Evolutionary conservation across 2,329 filamentous ascomycete genomes (phyloP), one percentile per base, ranked within the genome.

Genomic region (Ophiobolus disseminans): DNA sequence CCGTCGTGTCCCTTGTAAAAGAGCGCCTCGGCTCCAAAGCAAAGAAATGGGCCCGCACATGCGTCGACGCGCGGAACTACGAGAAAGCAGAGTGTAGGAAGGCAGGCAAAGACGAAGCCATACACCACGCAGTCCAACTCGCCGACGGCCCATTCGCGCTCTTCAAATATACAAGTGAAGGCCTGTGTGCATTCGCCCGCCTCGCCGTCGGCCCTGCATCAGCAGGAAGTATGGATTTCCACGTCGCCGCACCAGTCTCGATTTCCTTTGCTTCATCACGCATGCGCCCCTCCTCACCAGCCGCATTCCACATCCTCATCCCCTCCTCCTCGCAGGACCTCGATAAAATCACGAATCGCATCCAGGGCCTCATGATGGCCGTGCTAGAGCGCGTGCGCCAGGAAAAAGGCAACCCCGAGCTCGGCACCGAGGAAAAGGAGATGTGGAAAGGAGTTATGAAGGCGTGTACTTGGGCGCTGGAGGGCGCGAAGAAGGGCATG

Each of bases 311-410:
- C 38, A 25, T 72, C 16, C 40, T 68, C 1, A 26, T 70, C 14
- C 64, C 67, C 1, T 35, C 50, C 2, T 16, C 40, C 0, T 41
- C 40, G 0, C 49, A 62, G 6, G 48, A 53, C 14, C 30, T 48
- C 2, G 58, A 61, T 1, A 66, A 58, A 19, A 48, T 66, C 4
- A 67, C 60, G 3, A 53, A 48, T 19, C 45, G 57, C 10, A 56
- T 68, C 2, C 68, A 68, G 14, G 68, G 66, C 11, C 55, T 61
- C 1, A 66, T 72, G 62, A 68, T 68, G 60, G 66, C 53, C 3
- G 66, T 70, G 3, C 53, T 72, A 2, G 61, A 66, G 42, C 52
- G 59, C 6, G 50, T 70, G 9, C 48, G 59, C 5, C 49, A 57
- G 21, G 57, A 62, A 23, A 62, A 65, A 26, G 65, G 57, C 1